A percentile compares a stretch with the other conserved stretches of the same genome.
Evolutionary conservation across 176 grass and related monocot species (phyloP).

Genomic region (Eremochloa ophiuroides): DNA sequence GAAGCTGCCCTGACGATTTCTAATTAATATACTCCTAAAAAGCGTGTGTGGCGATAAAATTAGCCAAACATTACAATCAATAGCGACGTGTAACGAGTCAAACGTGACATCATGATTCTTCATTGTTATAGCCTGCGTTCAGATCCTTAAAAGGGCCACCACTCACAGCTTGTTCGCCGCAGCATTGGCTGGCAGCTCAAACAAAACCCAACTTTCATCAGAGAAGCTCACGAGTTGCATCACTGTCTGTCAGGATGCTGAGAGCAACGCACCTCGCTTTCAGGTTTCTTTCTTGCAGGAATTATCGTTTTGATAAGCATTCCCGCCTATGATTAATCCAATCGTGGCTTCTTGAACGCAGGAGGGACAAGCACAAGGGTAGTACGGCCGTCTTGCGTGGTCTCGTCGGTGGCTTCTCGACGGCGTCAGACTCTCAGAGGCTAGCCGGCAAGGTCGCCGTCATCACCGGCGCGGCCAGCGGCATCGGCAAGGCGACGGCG

Average conservation of each 20-base stretch:
- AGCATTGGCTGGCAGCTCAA: neutral
- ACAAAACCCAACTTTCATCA: neutral
- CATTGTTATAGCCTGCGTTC: neutral
- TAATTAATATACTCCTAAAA: neutral
- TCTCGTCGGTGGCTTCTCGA: neutral
- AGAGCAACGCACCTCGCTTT: neutral
- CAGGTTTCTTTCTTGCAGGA: neutral
- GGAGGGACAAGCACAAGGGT: slow-evolving; percentile 16
- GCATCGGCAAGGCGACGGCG: slow-evolving; percentile 33
- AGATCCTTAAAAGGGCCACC: neutral
- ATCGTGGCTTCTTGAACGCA: neutral
- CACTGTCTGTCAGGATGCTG: neutral
- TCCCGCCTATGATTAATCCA: neutral
- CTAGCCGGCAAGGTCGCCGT: slow-evolving; percentile 37
- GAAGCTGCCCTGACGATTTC: neutral
- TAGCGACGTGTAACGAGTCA: neutral
- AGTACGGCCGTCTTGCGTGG: too few relatives aligned
- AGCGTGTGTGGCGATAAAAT: neutral
- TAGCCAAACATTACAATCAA: neutral
- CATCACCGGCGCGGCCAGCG: slow-evolving; percentile 40
- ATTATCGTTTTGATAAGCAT: neutral
- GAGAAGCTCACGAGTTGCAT: neutral
- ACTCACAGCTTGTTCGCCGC: neutral
- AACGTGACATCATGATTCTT: neutral
- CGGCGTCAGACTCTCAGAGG: neutral